Evolutionary conservation across 192 early-diverging fungal genomes (phyloP).

Genomic region (Gryganskiella cystojenkinii): DNA sequence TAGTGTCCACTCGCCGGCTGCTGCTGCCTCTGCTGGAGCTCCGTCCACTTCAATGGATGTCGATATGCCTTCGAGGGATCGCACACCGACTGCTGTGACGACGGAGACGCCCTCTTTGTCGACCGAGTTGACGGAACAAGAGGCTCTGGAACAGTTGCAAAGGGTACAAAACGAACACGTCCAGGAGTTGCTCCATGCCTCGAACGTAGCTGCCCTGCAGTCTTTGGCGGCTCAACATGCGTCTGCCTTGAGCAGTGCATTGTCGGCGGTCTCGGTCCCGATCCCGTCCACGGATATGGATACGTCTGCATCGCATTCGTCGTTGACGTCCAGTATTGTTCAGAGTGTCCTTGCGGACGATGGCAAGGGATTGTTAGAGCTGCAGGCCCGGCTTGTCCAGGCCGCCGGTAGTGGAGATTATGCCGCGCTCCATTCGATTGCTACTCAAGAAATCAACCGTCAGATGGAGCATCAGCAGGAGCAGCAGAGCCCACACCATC

Average conservation of each 20-base stretch:
- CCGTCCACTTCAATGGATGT: background rate
- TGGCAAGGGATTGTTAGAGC: constrained; percentile 22
- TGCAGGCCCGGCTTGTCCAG: constrained; percentile 16
- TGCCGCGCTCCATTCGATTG: constrained; percentile 1
- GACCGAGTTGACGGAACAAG: constrained; percentile 7
- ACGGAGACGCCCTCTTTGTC: too few species aligned
- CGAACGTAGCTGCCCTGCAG: constrained; percentile 23
- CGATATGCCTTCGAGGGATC: background rate
- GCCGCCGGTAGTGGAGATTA: constrained; percentile 5
- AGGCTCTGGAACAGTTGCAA: background rate
- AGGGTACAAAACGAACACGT: constrained; percentile 15
- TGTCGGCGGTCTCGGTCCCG: constrained; percentile 35
- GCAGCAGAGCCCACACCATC: background rate
- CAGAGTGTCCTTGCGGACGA: constrained; percentile 35
- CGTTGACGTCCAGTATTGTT: constrained; percentile 43
- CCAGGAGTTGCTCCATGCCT: constrained; percentile 22
- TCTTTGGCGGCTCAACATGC: constrained; percentile 14
- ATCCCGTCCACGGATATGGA: constrained; percentile 31
- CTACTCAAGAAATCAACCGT: too few species aligned
- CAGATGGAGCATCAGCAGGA: too few species aligned
- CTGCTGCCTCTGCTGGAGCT: background rate
- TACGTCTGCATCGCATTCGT: background rate
- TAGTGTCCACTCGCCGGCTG: background rate
- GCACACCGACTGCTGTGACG: background rate
- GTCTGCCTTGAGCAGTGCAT: background rate